Base-by-base conservation (phyloP, 805 yeast genomes). In the Zygosaccharomyces lentus region DNA sequence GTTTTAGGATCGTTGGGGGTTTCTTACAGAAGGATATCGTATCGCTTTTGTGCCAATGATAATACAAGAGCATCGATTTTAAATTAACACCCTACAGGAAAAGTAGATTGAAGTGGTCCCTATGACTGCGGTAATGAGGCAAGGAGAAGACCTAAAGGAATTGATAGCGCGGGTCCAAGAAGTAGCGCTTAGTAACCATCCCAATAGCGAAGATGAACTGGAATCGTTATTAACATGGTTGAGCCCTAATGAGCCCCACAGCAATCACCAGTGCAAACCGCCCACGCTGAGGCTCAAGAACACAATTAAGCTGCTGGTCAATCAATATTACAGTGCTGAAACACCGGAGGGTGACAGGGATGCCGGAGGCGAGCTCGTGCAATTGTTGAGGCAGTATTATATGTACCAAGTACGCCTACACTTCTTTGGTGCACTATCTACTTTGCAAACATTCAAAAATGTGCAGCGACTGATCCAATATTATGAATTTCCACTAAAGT, bases 231-330 rank as follows among this genome's bases (percentile, higher is more conserved):
- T 60, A 10, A 45, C 48, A 9, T 61, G 66, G 66, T 23, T 61
- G 17, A 52, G 54, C 35, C 64, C 64, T 12, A 55, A 55, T 24
- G 63, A 57, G 38, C 45, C 53, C 2, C 34, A 41, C 12, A 54
- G 57, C 43, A 56, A 57, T 23, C 64, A 61, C 44, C 58, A 53
- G 26, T 44, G 48, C 32, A 54, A 53, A 13, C 65, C 65, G 23
- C 66, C 66, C 2, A 52, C 63, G 2, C 38, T 61, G 37, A 41
- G 59, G 36, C 23, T 57, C 17, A 55, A 51, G 34, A 50, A 52
- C 21, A 30, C 54, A 6, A 55, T 55, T 7, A 50, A 46, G 17
- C 17, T 43, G 4, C 15, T 51, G 3, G 34, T 51, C 16, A 48
- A 46, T n/a, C 46, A 46, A 15, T 38, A 41, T 15, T 46, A 26